Evolutionary conservation across 1,139 yeast species (phyloP).

Genomic region (Entelexis sorbosivorans): DNA sequence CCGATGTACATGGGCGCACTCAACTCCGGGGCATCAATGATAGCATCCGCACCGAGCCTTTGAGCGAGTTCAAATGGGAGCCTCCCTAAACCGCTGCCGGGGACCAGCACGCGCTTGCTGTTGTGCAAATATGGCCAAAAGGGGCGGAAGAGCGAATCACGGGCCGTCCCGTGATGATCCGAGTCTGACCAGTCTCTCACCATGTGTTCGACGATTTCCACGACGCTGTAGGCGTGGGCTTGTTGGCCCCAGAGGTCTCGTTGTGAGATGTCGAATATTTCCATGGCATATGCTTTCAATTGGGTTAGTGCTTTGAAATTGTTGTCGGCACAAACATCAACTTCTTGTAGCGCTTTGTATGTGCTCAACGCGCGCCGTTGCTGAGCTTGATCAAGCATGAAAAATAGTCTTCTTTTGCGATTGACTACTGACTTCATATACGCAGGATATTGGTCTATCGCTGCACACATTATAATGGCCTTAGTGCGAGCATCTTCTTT

Average conservation of each 20-base stretch:
- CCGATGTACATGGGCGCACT: conserved; percentile 64
- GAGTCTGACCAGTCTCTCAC: conserved; percentile 58
- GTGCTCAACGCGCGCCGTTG: conserved; percentile 13
- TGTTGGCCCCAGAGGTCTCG: conserved; percentile 31
- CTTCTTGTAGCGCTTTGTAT: conserved; percentile 11
- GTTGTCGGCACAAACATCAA: conserved; percentile 6
- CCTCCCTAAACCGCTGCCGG: conserved; percentile 23
- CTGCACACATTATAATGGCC: neutral
- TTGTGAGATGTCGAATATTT: conserved; percentile 33
- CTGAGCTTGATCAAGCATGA: conserved; percentile 16
- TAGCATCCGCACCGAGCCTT: conserved; percentile 25
- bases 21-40: conserved; percentile 60
- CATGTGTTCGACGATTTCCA: conserved; percentile 63
- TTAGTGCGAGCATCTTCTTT: neutral
- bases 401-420: conserved; percentile 17
- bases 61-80: conserved; percentile 13
- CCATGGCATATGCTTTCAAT: conserved; percentile 37
- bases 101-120: conserved; percentile 15
- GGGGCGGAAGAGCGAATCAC: conserved; percentile 44
- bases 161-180: conserved; percentile 35
- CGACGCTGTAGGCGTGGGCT: conserved; percentile 41
- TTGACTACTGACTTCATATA: conserved; percentile 3
- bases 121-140: conserved; percentile 34
- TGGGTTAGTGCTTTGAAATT: conserved; percentile 29
- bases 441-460: conserved; percentile 12